A percentile compares a stretch with the other conserved stretches of the same genome.
These are phyloP conservation scores for Leccinum olivaceopallidum DNA, from an alignment of 768 basidiomycete species.

Conservation along the genomic window DNA sequence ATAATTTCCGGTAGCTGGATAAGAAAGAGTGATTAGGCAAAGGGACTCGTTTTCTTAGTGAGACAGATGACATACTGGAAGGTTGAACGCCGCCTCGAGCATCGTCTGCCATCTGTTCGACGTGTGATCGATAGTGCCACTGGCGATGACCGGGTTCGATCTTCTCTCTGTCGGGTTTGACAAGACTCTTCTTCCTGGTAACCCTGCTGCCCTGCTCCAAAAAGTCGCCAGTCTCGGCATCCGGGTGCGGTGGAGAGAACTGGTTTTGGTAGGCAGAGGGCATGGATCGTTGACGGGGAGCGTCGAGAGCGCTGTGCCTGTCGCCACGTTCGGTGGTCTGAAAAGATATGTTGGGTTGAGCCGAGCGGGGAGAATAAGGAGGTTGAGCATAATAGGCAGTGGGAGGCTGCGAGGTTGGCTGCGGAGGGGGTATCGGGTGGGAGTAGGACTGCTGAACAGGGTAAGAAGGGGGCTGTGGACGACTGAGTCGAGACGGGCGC, in stretches of 20 bases:
- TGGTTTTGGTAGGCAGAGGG: conserved; percentile 46
- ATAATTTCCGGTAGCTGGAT: conserved; percentile 74
- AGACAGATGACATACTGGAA: conserved; percentile 61
- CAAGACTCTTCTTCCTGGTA: conserved; percentile 86
- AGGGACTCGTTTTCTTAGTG: neutral
- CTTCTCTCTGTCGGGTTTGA: conserved; percentile 92
- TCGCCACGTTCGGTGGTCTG: conserved; percentile 70
- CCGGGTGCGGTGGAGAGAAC: conserved; percentile 41
- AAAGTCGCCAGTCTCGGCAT: conserved; percentile 34
- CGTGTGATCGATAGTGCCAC: conserved; percentile 92
- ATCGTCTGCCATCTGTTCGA: conserved; percentile 73
- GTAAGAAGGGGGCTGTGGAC: conserved; percentile 41
- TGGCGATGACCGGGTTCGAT: conserved; percentile 93
- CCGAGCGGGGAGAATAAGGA: conserved; percentile 19
- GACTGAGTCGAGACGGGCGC: conserved; percentile 30
- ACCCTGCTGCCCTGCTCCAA: conserved; percentile 54
- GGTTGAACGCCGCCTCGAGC: conserved; percentile 73
- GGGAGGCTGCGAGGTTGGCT: conserved; percentile 17
- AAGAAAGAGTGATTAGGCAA: conserved; percentile 8
- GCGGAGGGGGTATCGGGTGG: conserved; percentile 23
- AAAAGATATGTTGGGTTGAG: conserved; percentile 60
- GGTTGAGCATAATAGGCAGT: conserved; percentile 21
- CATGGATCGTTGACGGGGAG: conserved; percentile 48
- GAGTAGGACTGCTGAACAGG: conserved; percentile 27
- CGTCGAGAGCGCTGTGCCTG: conserved; percentile 57